A percentile compares a stretch with the other conserved stretches of the same genome.
Evolutionary conservation across 1,284 basidiomycete genomes (phyloP).

Genomic region (Mycosarcoma maydis): DNA sequence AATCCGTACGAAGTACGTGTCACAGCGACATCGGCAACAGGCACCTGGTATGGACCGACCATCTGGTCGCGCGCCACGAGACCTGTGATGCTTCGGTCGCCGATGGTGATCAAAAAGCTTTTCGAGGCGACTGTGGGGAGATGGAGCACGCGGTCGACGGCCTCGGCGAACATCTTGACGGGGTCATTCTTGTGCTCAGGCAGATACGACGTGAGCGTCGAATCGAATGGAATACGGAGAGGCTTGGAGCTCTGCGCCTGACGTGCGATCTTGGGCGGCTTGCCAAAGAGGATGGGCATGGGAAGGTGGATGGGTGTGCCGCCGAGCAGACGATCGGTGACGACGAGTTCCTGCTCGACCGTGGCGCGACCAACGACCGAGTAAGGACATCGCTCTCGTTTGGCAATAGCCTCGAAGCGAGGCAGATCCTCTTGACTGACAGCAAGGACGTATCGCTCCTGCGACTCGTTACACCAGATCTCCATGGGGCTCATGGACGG

Average conservation of each 20-base stretch:
- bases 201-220: conserved; percentile 76
- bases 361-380: conserved; percentile 90
- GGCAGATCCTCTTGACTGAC: conserved; percentile 56
- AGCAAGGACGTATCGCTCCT: conserved; percentile 94
- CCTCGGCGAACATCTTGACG: conserved; percentile 70
- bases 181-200: conserved; percentile 64
- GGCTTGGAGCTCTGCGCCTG: conserved; percentile 74
- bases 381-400: conserved; percentile 90
- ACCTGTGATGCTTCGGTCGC: conserved; percentile 92
- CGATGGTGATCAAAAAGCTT: conserved; percentile 97
- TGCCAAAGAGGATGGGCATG: conserved; percentile 96
- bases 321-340: conserved; percentile 85
- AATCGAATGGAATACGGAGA: conserved; percentile 75
- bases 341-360: conserved; percentile 77
- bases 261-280: conserved; percentile 91
- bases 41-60: conserved; percentile 99
- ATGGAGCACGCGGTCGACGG: conserved; percentile 83
- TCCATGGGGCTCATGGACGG: conserved; percentile 97
- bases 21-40: conserved; percentile 95
- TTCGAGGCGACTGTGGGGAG: conserved; percentile 94
- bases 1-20: conserved; percentile 95
- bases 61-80: conserved; percentile 96
- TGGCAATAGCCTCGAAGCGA: conserved; percentile 80
- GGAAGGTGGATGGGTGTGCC: conserved; percentile 85
- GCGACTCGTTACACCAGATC: conserved; percentile 99